Base-by-base conservation (phyloP, 768 basidiomycete genomes). In the Lactarius quietus region DNA sequence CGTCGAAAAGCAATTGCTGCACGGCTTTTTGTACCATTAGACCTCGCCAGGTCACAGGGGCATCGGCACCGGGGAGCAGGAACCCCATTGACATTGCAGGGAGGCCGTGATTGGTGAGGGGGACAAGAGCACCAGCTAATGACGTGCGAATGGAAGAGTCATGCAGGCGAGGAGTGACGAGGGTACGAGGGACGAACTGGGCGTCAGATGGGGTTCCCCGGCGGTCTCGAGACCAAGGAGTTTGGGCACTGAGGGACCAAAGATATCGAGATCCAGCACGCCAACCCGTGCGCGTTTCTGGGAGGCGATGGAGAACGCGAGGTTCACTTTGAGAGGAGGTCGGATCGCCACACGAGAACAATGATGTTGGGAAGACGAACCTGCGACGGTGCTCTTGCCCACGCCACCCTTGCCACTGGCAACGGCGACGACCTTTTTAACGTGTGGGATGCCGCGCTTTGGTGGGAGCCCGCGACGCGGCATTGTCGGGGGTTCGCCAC, bases 11-110 rank as follows among this genome's bases (percentile, higher is more conserved):
- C 0, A 98, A 81, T 73, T 98, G 95, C 74, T 98, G 95, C 0
- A 95, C 93, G 29, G 95, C 95, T 73, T 98, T 98, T 77, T 96
- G 95, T 1, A 98, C 96, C 96, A 98, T 98, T 26, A 97, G 83
- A 3, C 96, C 96, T 29, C 96, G 83, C 96, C 96, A 99, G 35
- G 96, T 92, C 36, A 98, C 82, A 0, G 95, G 88, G 0, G 87
- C 86, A 72, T 95, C 93, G 39, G 81, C 81, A 61, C 78, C 77
- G 1, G 91, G 89, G 17, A 98, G 82, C 15, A 99, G 84, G 74
- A 94, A 99, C 3, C 95, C 96, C 86, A 99, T 97, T 1, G 95
- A 97, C 96, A 98, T 98, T 70, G 90, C 92, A 18, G 91, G 88
- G 2, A 98, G 71, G 17, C 93, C 91, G 74, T 98, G 94, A 72